These are phyloP conservation scores for Maudiozyma pseudohumilis DNA, from an alignment of 805 yeast genomes.

Conservation along the genomic window DNA sequence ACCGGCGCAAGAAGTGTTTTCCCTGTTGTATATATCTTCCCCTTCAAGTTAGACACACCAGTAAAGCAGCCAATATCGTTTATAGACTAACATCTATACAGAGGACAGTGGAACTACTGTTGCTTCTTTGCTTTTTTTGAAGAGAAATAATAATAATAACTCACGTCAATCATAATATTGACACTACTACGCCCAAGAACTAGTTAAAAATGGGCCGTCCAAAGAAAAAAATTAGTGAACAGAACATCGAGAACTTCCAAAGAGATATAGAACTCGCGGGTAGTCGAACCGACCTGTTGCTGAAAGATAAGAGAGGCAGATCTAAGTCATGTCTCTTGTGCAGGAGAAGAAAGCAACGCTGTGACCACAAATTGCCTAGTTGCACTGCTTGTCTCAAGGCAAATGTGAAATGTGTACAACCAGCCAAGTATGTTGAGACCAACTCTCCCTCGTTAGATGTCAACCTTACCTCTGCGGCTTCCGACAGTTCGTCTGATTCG, in stretches of 20 bases:
- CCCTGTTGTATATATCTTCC: too few relatives aligned
- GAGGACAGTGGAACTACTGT: neutral
- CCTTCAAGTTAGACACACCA: too few relatives aligned
- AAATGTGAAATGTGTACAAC: constrained; percentile 51
- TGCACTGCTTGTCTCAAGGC: constrained; percentile 62
- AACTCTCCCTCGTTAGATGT: constrained; percentile 8
- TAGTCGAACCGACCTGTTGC: constrained; percentile 18
- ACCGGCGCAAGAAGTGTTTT: too few relatives aligned
- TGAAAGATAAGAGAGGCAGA: constrained; percentile 42
- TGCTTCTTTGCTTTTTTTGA: too few relatives aligned
- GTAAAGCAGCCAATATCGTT: too few relatives aligned
- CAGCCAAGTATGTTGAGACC: constrained; percentile 39
- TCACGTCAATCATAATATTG: too few relatives aligned
- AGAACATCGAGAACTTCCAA: constrained; percentile 27
- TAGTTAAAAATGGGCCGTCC: constrained; percentile 28
- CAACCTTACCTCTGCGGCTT: neutral
- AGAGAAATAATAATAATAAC: too few relatives aligned
- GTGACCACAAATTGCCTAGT: constrained; percentile 55
- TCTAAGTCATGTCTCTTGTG: constrained; percentile 49
- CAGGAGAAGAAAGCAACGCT: constrained; percentile 49
- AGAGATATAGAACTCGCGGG: constrained; percentile 28
- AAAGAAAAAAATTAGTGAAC: constrained; percentile 26
- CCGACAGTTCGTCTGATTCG: neutral
- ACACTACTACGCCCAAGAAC: too few relatives aligned
- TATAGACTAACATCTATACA: too few relatives aligned